phyloP scores from a whole-genome alignment of 1,284 basidiomycete species.

The Stygiomarasmius scandens region DNA sequence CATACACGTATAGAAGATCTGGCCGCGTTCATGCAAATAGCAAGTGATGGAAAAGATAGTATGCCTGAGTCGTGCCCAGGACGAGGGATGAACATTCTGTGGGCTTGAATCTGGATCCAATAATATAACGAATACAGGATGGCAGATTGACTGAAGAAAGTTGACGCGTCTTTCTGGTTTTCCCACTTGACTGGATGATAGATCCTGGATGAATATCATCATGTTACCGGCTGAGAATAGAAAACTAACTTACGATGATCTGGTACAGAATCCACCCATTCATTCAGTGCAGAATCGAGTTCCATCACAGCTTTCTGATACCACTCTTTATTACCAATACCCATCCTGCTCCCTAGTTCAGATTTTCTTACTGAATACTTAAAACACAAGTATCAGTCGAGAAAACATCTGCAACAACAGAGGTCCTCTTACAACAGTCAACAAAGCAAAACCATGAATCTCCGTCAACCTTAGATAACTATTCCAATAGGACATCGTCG shows the following conservation, averaged over 20 bases:
- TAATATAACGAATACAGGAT: conserved; percentile 71
- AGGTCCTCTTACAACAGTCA: conserved; percentile 52
- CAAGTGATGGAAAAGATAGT: conserved; percentile 69
- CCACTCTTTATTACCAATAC: conserved; percentile 50
- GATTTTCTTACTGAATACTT: conserved; percentile 77
- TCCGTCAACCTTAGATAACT: conserved; percentile 55
- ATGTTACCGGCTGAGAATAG: neutral
- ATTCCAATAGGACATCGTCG: conserved; percentile 52
- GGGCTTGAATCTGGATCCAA: conserved; percentile 75
- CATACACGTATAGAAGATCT: conserved; percentile 76
- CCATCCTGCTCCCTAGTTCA: conserved; percentile 56
- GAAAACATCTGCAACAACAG: neutral
- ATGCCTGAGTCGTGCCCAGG: conserved; percentile 52
- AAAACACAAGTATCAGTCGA: neutral
- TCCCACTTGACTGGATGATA: conserved; percentile 67
- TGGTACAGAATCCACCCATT: conserved; percentile 76
- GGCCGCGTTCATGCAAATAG: conserved; percentile 87
- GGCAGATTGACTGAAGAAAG: conserved; percentile 73
- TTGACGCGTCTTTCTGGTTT: conserved; percentile 46
- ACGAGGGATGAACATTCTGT: conserved; percentile 80
- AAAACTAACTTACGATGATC: conserved; percentile 50
- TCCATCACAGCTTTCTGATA: conserved; percentile 75
- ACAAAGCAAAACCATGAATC: conserved; percentile 56
- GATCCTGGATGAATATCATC: neutral
- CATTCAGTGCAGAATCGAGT: conserved; percentile 75